Evolutionary conservation across 1,139 yeast genomes (phyloP).

Genomic region (Torulaspora globosa): DNA sequence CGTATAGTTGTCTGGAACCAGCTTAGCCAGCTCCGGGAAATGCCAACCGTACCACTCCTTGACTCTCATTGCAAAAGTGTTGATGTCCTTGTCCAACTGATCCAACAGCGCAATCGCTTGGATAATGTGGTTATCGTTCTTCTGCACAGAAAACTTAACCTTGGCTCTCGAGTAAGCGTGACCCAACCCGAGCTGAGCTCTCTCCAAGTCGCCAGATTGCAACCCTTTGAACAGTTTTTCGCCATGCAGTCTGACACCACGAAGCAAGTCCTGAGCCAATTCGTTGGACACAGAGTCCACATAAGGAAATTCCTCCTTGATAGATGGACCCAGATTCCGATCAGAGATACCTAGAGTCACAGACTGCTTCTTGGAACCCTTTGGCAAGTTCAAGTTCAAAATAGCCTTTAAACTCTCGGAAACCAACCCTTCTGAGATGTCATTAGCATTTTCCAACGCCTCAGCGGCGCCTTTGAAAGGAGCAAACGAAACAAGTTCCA

Average conservation of each 20-base stretch:
- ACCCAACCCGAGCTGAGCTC: slow-evolving; percentile 98
- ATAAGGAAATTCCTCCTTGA: slow-evolving; percentile 82
- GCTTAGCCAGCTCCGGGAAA: slow-evolving; percentile 96
- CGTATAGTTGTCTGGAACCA: slow-evolving; percentile 86
- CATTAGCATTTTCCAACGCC: slow-evolving; percentile 97
- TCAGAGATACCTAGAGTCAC: slow-evolving; percentile 84
- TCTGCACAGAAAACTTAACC: slow-evolving; percentile 97
- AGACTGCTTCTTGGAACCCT: slow-evolving; percentile 68
- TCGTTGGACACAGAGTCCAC: slow-evolving; percentile 90
- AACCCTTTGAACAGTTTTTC: slow-evolving; percentile 84
- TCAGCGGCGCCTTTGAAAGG: slow-evolving; percentile 99
- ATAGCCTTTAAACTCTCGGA: slow-evolving; percentile 87
- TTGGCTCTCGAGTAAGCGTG: slow-evolving; percentile 98
- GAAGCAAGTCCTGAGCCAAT: slow-evolving; percentile 86
- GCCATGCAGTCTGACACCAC: slow-evolving; percentile 93
- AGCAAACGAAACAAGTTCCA: slow-evolving; percentile 91
- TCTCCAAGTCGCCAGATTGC: slow-evolving; percentile 92
- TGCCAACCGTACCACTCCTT: slow-evolving; percentile 99
- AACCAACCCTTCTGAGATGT: slow-evolving; percentile 93
- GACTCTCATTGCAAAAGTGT: slow-evolving; percentile 97
- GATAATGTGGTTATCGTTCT: slow-evolving; percentile 96
- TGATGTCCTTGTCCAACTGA: slow-evolving; percentile 94
- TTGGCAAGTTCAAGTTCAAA: slow-evolving; percentile 87
- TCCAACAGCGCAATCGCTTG: slow-evolving; percentile 97
- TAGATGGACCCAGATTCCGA: slow-evolving; percentile 92